A percentile compares a stretch with the other conserved stretches of the same genome.
Conservation (phyloP, 495 filamentous ascomycete species). For the Pyrenula massariospora region DNA sequence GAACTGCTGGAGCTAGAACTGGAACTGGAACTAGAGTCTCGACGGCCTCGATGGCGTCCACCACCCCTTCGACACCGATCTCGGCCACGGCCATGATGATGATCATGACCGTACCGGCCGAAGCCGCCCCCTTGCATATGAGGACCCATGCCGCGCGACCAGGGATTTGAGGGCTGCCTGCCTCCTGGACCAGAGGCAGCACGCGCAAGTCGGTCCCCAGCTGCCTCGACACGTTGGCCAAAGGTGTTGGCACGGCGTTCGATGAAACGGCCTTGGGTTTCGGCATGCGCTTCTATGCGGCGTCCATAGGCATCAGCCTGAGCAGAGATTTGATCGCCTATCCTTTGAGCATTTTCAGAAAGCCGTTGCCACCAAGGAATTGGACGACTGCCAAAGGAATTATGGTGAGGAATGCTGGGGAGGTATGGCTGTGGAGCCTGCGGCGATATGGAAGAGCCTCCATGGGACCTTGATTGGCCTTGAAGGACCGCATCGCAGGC, state of each 20-base stretch:
- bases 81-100: not conserved
- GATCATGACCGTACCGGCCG: not conserved
- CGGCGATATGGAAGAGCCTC: not conserved
- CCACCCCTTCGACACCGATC: not conserved
- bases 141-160: not conserved
- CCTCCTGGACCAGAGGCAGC: not conserved
- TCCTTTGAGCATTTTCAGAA: not conserved
- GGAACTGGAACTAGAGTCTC: not conserved
- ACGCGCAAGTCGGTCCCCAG: not conserved
- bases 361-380: not conserved
- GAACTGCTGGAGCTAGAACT: not conserved
- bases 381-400: not conserved
- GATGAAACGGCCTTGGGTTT: not conserved
- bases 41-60: not conserved
- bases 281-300: not conserved
- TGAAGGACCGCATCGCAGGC: not conserved
- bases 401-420: not conserved
- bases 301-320: not conserved
- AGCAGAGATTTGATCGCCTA: not conserved
- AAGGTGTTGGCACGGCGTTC: not conserved
- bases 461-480: not conserved
- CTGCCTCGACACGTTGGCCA: not conserved
- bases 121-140: not conserved
- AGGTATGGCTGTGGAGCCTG: not conserved
- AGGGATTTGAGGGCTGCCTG: not conserved